Percentiles rank a stretch among this genome's conserved stretches.
These are phyloP conservation scores for Rhynchospora breviuscula DNA, from an alignment of 176 grass and related monocot species.

Conservation along the genomic window DNA sequence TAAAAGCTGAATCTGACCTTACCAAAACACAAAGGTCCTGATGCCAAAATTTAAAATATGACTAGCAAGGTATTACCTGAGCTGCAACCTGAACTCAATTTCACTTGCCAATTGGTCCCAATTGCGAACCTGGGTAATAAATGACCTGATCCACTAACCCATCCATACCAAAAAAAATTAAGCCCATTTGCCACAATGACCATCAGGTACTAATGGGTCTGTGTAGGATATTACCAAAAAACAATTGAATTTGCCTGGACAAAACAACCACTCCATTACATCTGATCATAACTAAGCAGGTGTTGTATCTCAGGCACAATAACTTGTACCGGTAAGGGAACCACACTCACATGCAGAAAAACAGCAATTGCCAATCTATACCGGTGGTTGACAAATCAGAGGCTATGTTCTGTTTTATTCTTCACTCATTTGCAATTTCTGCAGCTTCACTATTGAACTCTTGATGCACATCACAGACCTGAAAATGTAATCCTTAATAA, in stretches of 20 bases:
- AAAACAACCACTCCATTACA: not conserved
- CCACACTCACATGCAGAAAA: not conserved
- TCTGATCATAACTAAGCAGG: not conserved
- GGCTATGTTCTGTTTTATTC: not conserved
- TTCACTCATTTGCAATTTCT: not conserved
- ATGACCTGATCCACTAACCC: not conserved
- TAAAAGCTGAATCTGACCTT: not conserved
- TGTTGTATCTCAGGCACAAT: not conserved
- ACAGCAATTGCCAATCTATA: not conserved
- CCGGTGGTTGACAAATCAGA: not conserved
- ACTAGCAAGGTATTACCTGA: not conserved
- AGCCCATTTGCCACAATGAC: not conserved
- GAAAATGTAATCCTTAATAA: slow-evolving; percentile 9
- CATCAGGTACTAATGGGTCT: not conserved
- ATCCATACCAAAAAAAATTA: not conserved
- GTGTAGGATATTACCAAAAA: not conserved
- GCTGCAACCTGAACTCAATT: not conserved
- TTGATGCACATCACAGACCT: not conserved
- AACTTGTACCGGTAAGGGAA: not conserved
- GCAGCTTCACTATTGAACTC: not conserved
- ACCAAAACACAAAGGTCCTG: not conserved
- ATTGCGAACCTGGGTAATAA: not conserved
- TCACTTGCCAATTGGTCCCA: not conserved
- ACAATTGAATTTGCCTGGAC: not conserved
- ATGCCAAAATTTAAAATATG: not conserved